phyloP scores from a whole-genome alignment of 331 rosid species.

The Stylosanthes scabra region DNA sequence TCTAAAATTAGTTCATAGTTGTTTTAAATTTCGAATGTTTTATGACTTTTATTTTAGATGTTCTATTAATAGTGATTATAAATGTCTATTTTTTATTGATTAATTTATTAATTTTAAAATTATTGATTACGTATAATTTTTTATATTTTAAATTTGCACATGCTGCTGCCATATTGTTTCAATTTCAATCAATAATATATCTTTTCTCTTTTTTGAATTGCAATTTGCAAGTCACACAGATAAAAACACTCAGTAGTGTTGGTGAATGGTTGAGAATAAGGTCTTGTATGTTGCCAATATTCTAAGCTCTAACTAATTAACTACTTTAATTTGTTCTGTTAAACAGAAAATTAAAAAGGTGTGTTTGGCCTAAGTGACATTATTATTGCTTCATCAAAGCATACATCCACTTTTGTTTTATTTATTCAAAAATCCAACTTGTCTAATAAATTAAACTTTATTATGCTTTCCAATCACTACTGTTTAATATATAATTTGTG shows the following conservation, averaged over 20 bases:
- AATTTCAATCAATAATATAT: neutral
- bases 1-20: no score
- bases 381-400: neutral
- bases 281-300: neutral
- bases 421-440: neutral
- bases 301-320: neutral
- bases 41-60: no score
- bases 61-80: no score
- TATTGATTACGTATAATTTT: no score
- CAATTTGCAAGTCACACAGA: slow-evolving; percentile 40
- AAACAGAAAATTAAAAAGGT: neutral
- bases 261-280: neutral
- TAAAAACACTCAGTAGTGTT: slow-evolving; percentile 35
- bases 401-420: neutral
- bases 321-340: neutral
- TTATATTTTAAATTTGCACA: neutral
- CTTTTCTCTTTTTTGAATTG: slow-evolving; percentile 28
- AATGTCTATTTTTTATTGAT: no score
- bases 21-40: no score
- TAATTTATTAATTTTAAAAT: no score
- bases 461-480: neutral
- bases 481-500: neutral
- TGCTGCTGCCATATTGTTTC: slow-evolving; percentile 12
- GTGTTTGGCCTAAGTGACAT: neutral
- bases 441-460: neutral